Evolutionary conservation across 805 yeast genomes (phyloP), one percentile per base, ranked within the genome.

Genomic region (Metahyphopichia silvanorum): DNA sequence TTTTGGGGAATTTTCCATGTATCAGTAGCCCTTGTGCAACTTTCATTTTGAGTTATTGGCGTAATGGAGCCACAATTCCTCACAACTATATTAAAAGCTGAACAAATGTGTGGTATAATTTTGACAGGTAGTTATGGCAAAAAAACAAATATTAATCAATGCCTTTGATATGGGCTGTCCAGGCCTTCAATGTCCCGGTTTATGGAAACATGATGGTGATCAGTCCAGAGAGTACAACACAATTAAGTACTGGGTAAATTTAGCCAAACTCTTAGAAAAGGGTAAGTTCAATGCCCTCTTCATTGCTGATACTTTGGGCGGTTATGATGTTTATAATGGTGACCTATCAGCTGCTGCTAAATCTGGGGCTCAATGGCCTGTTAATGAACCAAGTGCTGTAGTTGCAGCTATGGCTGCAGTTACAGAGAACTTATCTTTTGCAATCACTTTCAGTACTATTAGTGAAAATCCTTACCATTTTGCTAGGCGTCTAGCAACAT

Each of bases 331-430:
- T 13, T 64, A 61, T 39, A 55, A 66, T 37, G 73, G 73, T 9
- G 63, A 60, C 41, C 48, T 55, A 28, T 48, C 42, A 6, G 60
- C 60, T 7, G 66, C 69, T 22, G 66, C 68, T 5, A 39, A 19
- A 30, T 37, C 51, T 14, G 50, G 62, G 16, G 46, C 58, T 29
- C 49, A 56, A 42, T 63, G 56, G 53, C 72, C 72, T 6, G 58
- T 59, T 4, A 55, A 46, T 26, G 72, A 63, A 27, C 72, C 72
- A 4, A 48, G 58, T 27, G 56, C 60, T 10, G 51, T 56, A 5
- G 57, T 66, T 3, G 40, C 63, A 5, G 69, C 68, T 2, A 61
- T 69, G 60, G 73, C 74, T 17, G 55, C 68, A 5, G 69, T 63
- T 5, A 69, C 74, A 5, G 52, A 58, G 32, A 57, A 58, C 17